Evolutionary conservation across 2,329 filamentous ascomycete genomes (phyloP).

Genomic region (Colletotrichum graminicola): DNA sequence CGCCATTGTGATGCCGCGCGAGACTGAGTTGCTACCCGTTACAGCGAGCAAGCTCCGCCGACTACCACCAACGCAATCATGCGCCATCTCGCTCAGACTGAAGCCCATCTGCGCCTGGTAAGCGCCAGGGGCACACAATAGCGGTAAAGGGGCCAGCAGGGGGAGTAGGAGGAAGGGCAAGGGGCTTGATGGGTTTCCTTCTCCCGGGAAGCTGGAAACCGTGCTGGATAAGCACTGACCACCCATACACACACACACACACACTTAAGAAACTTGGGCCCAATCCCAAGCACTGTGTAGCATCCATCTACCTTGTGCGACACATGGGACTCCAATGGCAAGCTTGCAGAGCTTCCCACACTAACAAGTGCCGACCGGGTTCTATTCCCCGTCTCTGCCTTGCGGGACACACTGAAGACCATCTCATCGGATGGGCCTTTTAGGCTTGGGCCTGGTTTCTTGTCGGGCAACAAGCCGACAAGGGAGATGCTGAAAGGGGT

Average conservation of each 20-base stretch:
- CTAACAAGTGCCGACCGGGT: neutral
- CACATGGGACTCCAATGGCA: constrained; percentile 7
- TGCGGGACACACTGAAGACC: constrained; percentile 6
- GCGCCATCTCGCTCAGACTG: constrained; percentile 24
- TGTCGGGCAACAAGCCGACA: constrained; percentile 35
- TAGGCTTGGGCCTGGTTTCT: constrained; percentile 29
- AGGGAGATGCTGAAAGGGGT: constrained; percentile 26
- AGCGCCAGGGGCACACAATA: constrained; percentile 1
- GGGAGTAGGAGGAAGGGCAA: neutral
- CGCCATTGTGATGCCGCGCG: constrained; percentile 19
- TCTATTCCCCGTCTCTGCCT: neutral
- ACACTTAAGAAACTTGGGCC: constrained; percentile 19
- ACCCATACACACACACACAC: neutral
- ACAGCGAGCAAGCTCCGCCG: neutral
- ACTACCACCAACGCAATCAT: constrained; percentile 18
- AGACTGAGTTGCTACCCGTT: constrained; percentile 1
- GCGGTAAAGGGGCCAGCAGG: constrained; percentile 18
- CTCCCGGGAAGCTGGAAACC: constrained; percentile 36
- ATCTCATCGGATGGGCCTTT: constrained; percentile 33
- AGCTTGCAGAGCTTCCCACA: neutral
- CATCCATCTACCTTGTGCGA: constrained; percentile 5
- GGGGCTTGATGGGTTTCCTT: constrained; percentile 30
- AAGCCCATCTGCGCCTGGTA: constrained; percentile 5
- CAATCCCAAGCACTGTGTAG: constrained; percentile 11
- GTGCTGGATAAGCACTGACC: constrained; percentile 37